Evolutionary conservation across 1,284 basidiomycete species (phyloP).

Genomic region (Ganoderma boninense): DNA sequence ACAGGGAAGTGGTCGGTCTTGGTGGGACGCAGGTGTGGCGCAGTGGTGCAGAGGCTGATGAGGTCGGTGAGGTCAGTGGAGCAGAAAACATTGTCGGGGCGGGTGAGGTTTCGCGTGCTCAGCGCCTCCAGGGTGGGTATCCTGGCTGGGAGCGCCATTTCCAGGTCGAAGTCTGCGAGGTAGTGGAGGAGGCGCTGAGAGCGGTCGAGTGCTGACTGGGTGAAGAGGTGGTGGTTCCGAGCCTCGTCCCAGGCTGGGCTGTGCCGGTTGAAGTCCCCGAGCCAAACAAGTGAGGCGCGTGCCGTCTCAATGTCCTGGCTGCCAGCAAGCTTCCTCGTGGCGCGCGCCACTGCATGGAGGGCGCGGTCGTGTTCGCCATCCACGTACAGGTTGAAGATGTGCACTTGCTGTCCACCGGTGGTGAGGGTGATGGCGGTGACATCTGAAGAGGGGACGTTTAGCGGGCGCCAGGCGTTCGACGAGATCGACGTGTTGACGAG

Average conservation of each 20-base stretch:
- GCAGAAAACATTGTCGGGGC: slow-evolving; percentile 47
- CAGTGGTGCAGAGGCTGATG: slow-evolving; percentile 23
- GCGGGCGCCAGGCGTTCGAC: slow-evolving; percentile 37
- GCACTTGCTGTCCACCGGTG: slow-evolving; percentile 17
- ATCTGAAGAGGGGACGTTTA: slow-evolving; percentile 37
- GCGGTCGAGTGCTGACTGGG: slow-evolving; percentile 15
- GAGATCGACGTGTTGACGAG: slow-evolving; percentile 40
- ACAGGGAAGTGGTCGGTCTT: slow-evolving; percentile 43
- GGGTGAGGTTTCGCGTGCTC: slow-evolving; percentile 39
- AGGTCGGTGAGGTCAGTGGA: slow-evolving; percentile 27
- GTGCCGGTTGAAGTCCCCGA: slow-evolving; percentile 60
- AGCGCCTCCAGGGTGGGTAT: slow-evolving; percentile 41
- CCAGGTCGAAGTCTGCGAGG: slow-evolving; percentile 31
- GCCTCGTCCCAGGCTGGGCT: slow-evolving; percentile 55
- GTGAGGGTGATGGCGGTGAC: slow-evolving; percentile 41
- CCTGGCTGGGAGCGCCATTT: slow-evolving; percentile 39
- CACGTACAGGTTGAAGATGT: slow-evolving; percentile 49
- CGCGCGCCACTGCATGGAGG: slow-evolving; percentile 29
- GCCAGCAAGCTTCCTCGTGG: neutral
- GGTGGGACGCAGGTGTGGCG: slow-evolving; percentile 23
- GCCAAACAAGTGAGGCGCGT: slow-evolving; percentile 41
- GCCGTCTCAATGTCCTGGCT: neutral
- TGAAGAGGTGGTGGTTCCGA: slow-evolving; percentile 48
- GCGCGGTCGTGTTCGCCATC: slow-evolving; percentile 36
- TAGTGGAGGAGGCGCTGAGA: slow-evolving; percentile 37